Evolutionary conservation across 164 flowering plant species (phyloP), one percentile per base, ranked within the genome.

Genomic region (Nelumbo lutea): DNA sequence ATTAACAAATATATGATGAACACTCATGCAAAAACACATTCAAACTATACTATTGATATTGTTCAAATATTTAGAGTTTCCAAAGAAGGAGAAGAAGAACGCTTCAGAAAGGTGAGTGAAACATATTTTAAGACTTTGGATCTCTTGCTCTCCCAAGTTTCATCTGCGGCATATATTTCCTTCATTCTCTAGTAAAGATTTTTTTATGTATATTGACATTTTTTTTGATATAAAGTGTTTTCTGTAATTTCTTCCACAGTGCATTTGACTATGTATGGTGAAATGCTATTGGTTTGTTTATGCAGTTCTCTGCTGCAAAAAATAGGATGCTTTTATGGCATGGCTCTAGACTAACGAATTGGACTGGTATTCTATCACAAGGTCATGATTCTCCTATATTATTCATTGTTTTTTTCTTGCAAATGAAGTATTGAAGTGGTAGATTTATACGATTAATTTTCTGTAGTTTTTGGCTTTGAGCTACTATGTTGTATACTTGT

Each of bases 311-410:
- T 60, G 46, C 46, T 59, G 74, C 85, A 3, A 82, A 81, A 72
- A 94, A 94, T 70, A 88, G 92, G 76, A 86, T 88, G 95, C 92
- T 94, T 61, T 73, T 94, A 76, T 94, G 98, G 97, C 98, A 91
- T 82, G 98, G 98, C 56, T 94, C 98, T 73, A 85, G 98, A 65
- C 96, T 94, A 63, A 80, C 98, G 68, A 94, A 94, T 74, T 94
- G 98, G 98, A 82, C 93, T 62, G 97, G 97, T 66, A 94, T 91
- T 72, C 78, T 91, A 40, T 87, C 95, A 11, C 98, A 91, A 88
- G 98, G 98, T 90, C 44, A 15, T 57, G 46, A 3, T 51, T 71
- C 39, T 68, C 27, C 7, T 1, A 4, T 46, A 4, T 7, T 4
- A 7, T 7, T 53, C n/a, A 11, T 13, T 53, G 11, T 53, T 46